Evolutionary conservation across 371 early-diverging fungal species (phyloP).

Genomic region (Mortierella sp.): DNA sequence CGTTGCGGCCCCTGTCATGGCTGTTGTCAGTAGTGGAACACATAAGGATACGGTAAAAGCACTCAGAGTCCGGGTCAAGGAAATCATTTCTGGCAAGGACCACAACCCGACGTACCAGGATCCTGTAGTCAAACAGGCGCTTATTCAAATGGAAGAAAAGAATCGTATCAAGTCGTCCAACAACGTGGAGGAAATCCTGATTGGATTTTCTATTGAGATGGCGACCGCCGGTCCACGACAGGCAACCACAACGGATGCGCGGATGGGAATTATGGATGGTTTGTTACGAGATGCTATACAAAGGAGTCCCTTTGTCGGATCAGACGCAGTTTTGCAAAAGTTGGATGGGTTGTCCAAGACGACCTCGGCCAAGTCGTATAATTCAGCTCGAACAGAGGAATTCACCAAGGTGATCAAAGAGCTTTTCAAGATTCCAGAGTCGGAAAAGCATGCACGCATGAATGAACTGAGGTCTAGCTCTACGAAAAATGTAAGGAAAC

Average conservation of each 20-base stretch:
- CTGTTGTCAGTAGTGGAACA: slow-evolving; percentile 29
- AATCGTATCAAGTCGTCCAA: slow-evolving; percentile 39
- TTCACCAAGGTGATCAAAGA: slow-evolving; percentile 44
- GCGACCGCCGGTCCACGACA: too few species aligned
- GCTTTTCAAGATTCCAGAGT: slow-evolving; percentile 31
- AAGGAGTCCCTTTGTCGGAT: slow-evolving; percentile 39
- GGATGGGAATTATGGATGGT: slow-evolving; percentile 43
- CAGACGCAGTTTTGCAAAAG: slow-evolving; percentile 40
- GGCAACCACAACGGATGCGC: slow-evolving; percentile 22
- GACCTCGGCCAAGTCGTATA: slow-evolving; percentile 31
- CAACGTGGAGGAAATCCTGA: slow-evolving; percentile 40
- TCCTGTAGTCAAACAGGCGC: slow-evolving; percentile 40
- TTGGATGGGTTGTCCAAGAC: slow-evolving; percentile 38
- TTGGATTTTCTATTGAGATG: slow-evolving; percentile 50
- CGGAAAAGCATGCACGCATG: slow-evolving; percentile 35
- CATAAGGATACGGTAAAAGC: slow-evolving; percentile 49
- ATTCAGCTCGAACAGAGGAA: slow-evolving; percentile 36
- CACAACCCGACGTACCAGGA: slow-evolving; percentile 43
- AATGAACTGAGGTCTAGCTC: slow-evolving; percentile 40
- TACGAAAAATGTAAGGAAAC: slow-evolving; percentile 28
- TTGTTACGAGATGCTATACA: slow-evolving; percentile 43
- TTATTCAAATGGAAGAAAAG: slow-evolving; percentile 42
- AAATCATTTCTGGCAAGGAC: slow-evolving; percentile 33
- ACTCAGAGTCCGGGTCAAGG: slow-evolving; percentile 30
- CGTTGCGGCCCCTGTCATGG: slow-evolving; percentile 18